Evolutionary conservation across 1,284 basidiomycete species (phyloP).

Genomic region (Ustilago lituana): DNA sequence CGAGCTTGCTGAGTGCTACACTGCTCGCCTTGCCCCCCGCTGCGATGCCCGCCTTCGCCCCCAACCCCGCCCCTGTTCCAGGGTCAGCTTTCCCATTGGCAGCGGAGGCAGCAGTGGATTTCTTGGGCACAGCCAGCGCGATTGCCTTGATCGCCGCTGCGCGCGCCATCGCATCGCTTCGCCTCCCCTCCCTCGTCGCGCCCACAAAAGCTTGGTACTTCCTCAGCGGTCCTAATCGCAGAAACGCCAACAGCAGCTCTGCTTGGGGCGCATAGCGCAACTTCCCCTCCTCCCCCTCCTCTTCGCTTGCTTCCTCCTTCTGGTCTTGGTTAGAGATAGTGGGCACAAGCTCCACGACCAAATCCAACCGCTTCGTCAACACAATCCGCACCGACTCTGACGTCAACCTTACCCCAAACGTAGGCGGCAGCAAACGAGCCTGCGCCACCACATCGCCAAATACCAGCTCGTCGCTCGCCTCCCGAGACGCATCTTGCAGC

Average conservation of each 20-base stretch:
- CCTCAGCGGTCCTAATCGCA: slow-evolving; percentile 30
- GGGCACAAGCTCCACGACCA: slow-evolving; percentile 35
- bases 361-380: slow-evolving; percentile 32
- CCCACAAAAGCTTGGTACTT: slow-evolving; percentile 24
- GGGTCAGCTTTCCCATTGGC: neutral
- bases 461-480: slow-evolving; percentile 51
- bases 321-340: too few species aligned
- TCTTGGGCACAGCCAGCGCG: slow-evolving; percentile 22
- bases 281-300: too few species aligned
- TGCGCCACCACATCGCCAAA: slow-evolving; percentile 53
- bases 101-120: neutral
- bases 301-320: neutral
- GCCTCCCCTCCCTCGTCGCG: slow-evolving; percentile 6
- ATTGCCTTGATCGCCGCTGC: slow-evolving; percentile 17
- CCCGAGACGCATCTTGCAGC: slow-evolving; percentile 49
- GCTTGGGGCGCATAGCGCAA: slow-evolving; percentile 27
- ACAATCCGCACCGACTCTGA: slow-evolving; percentile 37
- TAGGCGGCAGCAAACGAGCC: slow-evolving; percentile 36
- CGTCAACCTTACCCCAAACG: slow-evolving; percentile 40
- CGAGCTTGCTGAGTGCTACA: slow-evolving; percentile 8
- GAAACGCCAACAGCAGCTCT: slow-evolving; percentile 25
- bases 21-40: slow-evolving; percentile 16
- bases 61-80: neutral
- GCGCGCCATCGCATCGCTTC: slow-evolving; percentile 10
- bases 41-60: slow-evolving; percentile 9